A percentile compares a stretch with the other conserved stretches of the same genome.
phyloP scores from a whole-genome alignment of 2,329 filamentous ascomycete genomes.

The Aspergillus ochraceoroseus region DNA sequence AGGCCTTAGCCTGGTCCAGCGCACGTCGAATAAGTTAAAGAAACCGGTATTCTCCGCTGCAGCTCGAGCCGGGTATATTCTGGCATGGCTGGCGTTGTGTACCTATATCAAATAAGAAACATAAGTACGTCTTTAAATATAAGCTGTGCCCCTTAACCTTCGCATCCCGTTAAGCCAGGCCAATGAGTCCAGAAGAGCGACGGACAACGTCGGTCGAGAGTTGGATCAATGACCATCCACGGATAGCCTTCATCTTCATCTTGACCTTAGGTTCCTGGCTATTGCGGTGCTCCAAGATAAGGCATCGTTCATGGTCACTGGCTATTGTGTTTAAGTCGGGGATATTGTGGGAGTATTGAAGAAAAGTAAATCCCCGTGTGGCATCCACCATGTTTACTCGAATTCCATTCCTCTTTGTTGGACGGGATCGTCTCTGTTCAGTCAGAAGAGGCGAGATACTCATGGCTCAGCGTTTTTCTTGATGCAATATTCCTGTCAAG shows the following conservation, averaged over 20 bases:
- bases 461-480: slow-evolving; percentile 37
- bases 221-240: background rate
- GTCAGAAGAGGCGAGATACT: background rate
- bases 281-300: too few relatives aligned
- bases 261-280: background rate
- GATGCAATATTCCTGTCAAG: slow-evolving; percentile 44
- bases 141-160: background rate
- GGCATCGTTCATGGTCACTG: too few relatives aligned
- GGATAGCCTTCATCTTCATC: background rate
- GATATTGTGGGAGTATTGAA: too few relatives aligned
- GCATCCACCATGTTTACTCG: background rate
- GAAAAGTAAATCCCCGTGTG: slow-evolving; percentile 1
- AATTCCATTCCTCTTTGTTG: slow-evolving; percentile 29
- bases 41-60: slow-evolving; percentile 52
- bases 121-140: background rate
- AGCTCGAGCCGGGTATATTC: slow-evolving; percentile 40
- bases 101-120: background rate
- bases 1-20: slow-evolving; percentile 33
- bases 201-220: slow-evolving; percentile 1
- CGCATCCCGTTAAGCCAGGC: background rate
- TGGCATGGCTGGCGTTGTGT: background rate
- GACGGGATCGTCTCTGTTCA: slow-evolving; percentile 42
- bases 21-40: slow-evolving; percentile 37
- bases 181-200: background rate
- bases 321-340: too few relatives aligned